These are phyloP conservation scores for Dactylellina drechsleri DNA, from an alignment of 2,329 filamentous ascomycete genomes.

Conservation along the genomic window DNA sequence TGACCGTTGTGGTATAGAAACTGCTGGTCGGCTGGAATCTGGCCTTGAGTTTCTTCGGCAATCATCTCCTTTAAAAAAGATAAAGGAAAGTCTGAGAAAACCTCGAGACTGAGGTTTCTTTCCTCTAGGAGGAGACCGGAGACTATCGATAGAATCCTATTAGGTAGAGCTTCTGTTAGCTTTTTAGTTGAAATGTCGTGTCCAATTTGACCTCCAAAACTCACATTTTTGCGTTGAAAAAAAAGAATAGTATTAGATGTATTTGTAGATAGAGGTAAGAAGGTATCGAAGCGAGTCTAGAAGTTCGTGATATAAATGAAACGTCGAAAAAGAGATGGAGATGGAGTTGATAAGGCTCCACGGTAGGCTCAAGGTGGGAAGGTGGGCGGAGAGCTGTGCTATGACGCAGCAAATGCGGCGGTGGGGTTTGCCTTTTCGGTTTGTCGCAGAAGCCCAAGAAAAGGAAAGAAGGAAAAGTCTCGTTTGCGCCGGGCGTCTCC, in stretches of 20 bases:
- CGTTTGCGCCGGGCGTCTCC: slow-evolving; percentile 17
- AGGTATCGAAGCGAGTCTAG: not conserved
- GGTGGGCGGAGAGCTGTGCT: slow-evolving; percentile 23
- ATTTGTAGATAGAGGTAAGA: not conserved
- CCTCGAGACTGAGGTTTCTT: slow-evolving; percentile 69
- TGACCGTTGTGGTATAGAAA: slow-evolving; percentile 86
- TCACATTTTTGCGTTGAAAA: slow-evolving; percentile 27
- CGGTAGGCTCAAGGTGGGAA: slow-evolving; percentile 9
- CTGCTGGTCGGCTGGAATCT: slow-evolving; percentile 78
- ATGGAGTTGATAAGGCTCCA: not conserved
- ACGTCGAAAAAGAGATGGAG: not conserved
- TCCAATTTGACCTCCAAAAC: not conserved
- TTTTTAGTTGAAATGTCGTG: slow-evolving; percentile 9
- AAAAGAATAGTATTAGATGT: not conserved
- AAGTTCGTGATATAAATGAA: too few relatives aligned
- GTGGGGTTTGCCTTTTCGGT: slow-evolving; percentile 43
- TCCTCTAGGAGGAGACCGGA: slow-evolving; percentile 26
- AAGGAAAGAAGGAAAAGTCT: slow-evolving; percentile 7
- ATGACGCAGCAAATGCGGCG: slow-evolving; percentile 36
- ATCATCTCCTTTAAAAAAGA: slow-evolving; percentile 88
- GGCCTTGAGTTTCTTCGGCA: slow-evolving; percentile 77
- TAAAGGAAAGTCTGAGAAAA: slow-evolving; percentile 83
- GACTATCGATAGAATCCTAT: slow-evolving; percentile 39
- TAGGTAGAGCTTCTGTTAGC: not conserved
- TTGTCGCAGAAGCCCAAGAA: slow-evolving; percentile 37